Evolutionary conservation across 495 filamentous ascomycete genomes (phyloP), one percentile per base, ranked within the genome.

Genomic region (Aspergillus bertholletiae): DNA sequence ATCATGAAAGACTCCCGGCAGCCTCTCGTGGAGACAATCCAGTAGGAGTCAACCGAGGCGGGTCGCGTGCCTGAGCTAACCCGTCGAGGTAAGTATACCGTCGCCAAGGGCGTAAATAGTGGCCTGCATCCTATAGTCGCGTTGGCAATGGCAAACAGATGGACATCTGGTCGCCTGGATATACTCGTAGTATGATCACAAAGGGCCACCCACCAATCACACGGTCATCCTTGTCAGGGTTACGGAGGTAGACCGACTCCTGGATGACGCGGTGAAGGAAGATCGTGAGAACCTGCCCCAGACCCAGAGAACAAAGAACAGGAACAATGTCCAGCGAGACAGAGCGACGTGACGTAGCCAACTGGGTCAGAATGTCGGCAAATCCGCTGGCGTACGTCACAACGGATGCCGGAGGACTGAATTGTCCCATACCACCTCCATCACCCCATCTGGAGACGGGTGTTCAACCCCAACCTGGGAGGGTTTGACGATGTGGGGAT

Each of bases 41-140:
- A 51, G 37, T 43, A 27, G 43, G 37, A n/a, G 24, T 21, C 24
- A 40, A 34, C 8, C 6, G 23, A 27, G 27, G 50, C 21, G n/a
- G 35, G 44, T 54, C 52, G 50, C 43, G 56, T 58, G 56, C 56
- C 56, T 58, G 50, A 27, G 44, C 55, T 53, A 58, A 46, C 47
- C 39, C 7, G 20, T 21, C 39, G 18, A 43, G 39, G 39, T 43
- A 43, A 43, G 39, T 43, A 43, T 43, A 20, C 18, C 20, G 39
- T 22, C 17, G 39, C 39, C 39, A 43, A 43, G 39, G 39, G 39
- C 9, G 9, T 21, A 37, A 13, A 13, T 13, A 20, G 37, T 40
- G 37, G n/a, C 15, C 13, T 7, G 39, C 39, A 43, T 20, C 39
- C 37, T 40, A 7, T 43, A 18, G 9, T 22, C 39, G 3, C 7